Conservation (phyloP, 176 grass and related monocot species). For the Pontederia crassipes region DNA sequence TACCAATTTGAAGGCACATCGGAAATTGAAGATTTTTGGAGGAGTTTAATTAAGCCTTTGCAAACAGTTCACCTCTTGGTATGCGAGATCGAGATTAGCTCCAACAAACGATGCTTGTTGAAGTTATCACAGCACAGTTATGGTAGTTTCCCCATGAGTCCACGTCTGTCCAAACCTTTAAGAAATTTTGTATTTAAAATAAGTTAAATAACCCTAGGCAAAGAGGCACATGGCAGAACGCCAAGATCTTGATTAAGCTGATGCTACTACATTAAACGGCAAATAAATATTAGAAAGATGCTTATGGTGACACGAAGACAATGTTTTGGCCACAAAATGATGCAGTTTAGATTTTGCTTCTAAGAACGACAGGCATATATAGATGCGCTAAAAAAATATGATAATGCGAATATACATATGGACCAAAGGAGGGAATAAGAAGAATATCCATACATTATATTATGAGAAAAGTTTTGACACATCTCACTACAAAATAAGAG, state of each 20-base stretch:
- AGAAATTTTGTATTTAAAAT: neutral
- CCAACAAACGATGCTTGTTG: neutral
- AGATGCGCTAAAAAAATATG: neutral
- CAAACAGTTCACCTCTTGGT: neutral
- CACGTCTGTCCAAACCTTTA: constrained; percentile 1
- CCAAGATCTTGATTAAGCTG: neutral
- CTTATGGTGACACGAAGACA: neutral
- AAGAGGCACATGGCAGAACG: neutral
- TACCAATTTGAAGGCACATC: neutral
- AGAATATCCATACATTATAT: too few relatives aligned
- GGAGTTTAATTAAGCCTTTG: neutral
- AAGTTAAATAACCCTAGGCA: neutral
- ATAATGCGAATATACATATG: too few relatives aligned
- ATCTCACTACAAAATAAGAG: too few relatives aligned
- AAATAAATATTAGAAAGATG: neutral
- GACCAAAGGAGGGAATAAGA: too few relatives aligned
- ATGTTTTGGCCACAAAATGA: neutral
- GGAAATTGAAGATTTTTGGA: neutral
- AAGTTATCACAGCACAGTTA: neutral
- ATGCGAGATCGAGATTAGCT: neutral
- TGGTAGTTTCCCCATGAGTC: neutral
- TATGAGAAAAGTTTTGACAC: too few relatives aligned
- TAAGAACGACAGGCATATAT: neutral
- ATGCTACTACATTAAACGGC: neutral
- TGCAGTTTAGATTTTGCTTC: neutral